A percentile compares a stretch with the other conserved stretches of the same genome.
These are phyloP conservation scores for Fibroporia radiculosa DNA, from an alignment of 768 basidiomycete species.

Conservation along the genomic window DNA sequence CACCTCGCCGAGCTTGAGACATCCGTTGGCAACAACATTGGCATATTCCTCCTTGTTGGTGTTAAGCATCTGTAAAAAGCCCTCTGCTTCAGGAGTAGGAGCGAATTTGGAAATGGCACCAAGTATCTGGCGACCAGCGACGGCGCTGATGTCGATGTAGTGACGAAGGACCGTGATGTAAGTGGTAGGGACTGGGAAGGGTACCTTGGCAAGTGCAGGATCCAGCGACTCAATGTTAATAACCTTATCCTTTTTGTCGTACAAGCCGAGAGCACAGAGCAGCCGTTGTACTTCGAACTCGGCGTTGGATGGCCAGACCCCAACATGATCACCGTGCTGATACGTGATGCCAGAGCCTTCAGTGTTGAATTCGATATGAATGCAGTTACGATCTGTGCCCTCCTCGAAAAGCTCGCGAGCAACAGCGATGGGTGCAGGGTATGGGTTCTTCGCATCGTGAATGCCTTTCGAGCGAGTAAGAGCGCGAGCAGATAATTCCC, in stretches of 20 bases:
- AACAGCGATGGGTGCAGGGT: constrained; percentile 69
- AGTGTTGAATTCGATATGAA: constrained; percentile 89
- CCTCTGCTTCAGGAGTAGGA: constrained; percentile 70
- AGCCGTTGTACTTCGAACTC: constrained; percentile 88
- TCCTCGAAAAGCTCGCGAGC: constrained; percentile 79
- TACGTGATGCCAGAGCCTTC: constrained; percentile 97
- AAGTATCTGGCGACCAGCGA: constrained; percentile 90
- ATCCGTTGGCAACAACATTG: constrained; percentile 65
- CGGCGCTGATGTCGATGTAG: constrained; percentile 94
- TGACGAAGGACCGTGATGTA: constrained; percentile 90
- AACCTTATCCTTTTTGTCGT: constrained; percentile 70
- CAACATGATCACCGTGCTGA: constrained; percentile 97
- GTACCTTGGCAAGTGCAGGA: constrained; percentile 95
- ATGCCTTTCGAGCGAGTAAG: constrained; percentile 91
- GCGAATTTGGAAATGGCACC: constrained; percentile 84
- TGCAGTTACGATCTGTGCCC: constrained; percentile 78
- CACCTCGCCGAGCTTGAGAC: constrained; percentile 89
- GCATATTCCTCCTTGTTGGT: constrained; percentile 85
- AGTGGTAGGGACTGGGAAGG: constrained; percentile 96
- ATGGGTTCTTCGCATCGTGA: constrained; percentile 97
- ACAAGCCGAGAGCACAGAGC: constrained; percentile 77
- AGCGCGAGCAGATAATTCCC: constrained; percentile 93
- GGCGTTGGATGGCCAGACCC: constrained; percentile 94
- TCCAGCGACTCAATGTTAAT: constrained; percentile 96
- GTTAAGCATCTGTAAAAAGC: constrained; percentile 67